Conservation (phyloP, 495 filamentous ascomycete genomes). For the Penicillium bovifimosum region DNA sequence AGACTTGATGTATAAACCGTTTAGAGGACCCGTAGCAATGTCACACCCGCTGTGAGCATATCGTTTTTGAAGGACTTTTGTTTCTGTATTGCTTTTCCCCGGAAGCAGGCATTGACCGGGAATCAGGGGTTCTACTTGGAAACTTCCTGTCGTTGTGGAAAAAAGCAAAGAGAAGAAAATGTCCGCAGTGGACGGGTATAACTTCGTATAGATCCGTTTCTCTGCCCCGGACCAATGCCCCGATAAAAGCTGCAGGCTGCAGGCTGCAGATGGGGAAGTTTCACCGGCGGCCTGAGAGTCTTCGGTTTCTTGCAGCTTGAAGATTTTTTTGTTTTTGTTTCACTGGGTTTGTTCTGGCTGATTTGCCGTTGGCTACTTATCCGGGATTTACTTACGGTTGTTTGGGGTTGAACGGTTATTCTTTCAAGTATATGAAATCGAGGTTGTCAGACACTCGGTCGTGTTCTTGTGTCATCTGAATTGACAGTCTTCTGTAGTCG, state of each 20-base stretch:
- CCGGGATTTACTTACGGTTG: neutral
- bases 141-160: neutral
- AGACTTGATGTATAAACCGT: conserved; percentile 31
- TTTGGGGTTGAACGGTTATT: neutral
- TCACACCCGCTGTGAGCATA: conserved; percentile 16
- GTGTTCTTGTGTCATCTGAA: neutral
- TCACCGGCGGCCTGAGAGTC: conserved; percentile 27
- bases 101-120: conserved; percentile 5
- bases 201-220: neutral
- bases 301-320: conserved; percentile 26
- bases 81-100: neutral
- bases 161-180: neutral
- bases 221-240: conserved; percentile 3
- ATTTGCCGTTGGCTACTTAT: neutral
- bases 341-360: conserved; percentile 6
- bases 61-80: too few species aligned
- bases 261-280: conserved; percentile 18
- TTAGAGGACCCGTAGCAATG: conserved; percentile 9
- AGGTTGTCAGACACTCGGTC: neutral
- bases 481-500: neutral
- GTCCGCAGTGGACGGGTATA: neutral
- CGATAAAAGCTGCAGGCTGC: conserved; percentile 9
- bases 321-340: neutral
- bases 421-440: neutral
- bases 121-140: neutral